Percentiles rank a stretch among this genome's conserved stretches.
Conservation (phyloP, 139 green algal genomes). For the Astrephomene gubernaculifera region DNA sequence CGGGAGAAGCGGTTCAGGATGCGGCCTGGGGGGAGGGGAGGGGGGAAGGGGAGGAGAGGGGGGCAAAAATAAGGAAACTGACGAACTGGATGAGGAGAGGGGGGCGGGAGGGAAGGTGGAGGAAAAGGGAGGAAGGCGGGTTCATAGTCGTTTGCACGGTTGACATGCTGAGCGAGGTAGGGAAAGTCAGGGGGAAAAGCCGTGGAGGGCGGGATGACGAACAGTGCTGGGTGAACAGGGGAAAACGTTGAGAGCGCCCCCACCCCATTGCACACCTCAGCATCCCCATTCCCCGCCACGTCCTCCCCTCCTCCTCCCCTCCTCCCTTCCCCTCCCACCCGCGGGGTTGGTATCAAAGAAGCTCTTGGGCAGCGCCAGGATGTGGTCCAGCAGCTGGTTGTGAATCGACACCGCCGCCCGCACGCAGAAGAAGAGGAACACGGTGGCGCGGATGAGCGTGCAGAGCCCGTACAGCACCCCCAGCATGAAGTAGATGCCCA, state of each 20-base stretch:
- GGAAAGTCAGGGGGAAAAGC: too few species aligned
- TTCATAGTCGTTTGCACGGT: too few species aligned
- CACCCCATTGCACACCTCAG: too few species aligned
- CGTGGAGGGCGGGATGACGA: too few species aligned
- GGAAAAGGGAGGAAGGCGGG: too few species aligned
- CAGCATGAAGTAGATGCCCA: conserved; percentile 78
- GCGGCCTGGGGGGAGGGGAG: conserved; percentile 64
- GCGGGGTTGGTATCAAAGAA: conserved; percentile 96
- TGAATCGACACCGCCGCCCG: conserved; percentile 65
- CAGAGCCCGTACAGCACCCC: conserved; percentile 65
- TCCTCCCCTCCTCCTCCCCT: too few species aligned
- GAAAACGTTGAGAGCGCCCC: too few species aligned
- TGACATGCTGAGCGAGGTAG: too few species aligned
- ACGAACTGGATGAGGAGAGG: background rate
- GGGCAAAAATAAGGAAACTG: background rate
- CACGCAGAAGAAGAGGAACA: conserved; percentile 62
- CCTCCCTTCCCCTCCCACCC: conserved; percentile 45
- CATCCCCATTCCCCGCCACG: too few species aligned
- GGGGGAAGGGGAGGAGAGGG: background rate
- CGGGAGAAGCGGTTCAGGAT: conserved; percentile 93
- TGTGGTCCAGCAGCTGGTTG: conserved; percentile 73
- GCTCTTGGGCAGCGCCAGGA: conserved; percentile 81
- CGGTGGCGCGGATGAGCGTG: conserved; percentile 53
- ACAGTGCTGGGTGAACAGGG: too few species aligned
- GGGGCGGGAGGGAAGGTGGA: too few species aligned